Percentiles rank a stretch among this genome's conserved stretches.
phyloP scores from a whole-genome alignment of 768 basidiomycete species.

The Auriculariales sp. region DNA sequence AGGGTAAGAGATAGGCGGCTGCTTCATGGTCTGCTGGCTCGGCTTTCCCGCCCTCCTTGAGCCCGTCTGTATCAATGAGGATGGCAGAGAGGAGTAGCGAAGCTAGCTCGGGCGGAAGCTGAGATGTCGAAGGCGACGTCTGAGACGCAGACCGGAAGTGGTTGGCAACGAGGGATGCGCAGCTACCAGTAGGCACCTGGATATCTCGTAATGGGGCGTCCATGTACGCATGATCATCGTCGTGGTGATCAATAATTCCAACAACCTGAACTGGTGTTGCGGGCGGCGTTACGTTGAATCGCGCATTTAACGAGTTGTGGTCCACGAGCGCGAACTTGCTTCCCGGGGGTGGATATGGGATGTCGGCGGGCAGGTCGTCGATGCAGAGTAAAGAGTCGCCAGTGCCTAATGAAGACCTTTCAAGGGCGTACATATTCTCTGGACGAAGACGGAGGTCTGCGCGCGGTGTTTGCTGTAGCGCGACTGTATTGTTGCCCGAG shows the following conservation, averaged over 20 bases:
- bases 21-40: constrained; percentile 47
- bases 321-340: constrained; percentile 72
- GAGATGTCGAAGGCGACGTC: constrained; percentile 10
- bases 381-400: constrained; percentile 47
- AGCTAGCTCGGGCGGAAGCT: constrained; percentile 46
- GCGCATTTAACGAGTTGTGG: constrained; percentile 56
- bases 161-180: constrained; percentile 50
- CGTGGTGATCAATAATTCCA: constrained; percentile 83
- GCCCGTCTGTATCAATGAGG: constrained; percentile 73
- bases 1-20: constrained; percentile 46
- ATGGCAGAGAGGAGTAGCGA: constrained; percentile 70
- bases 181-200: constrained; percentile 54
- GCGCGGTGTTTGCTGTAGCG: constrained; percentile 56
- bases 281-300: constrained; percentile 26
- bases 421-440: constrained; percentile 73
- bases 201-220: constrained; percentile 25
- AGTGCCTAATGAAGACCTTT: constrained; percentile 37
- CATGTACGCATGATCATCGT: constrained; percentile 59
- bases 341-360: constrained; percentile 30
- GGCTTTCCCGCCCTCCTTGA: constrained; percentile 70
- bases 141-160: constrained; percentile 23
- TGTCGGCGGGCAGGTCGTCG: constrained; percentile 38
- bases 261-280: constrained; percentile 31
- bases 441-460: constrained; percentile 65
- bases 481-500: constrained; percentile 43